phyloP scores from a whole-genome alignment of 2,329 filamentous ascomycete genomes.

The Arthroderma sp. region DNA sequence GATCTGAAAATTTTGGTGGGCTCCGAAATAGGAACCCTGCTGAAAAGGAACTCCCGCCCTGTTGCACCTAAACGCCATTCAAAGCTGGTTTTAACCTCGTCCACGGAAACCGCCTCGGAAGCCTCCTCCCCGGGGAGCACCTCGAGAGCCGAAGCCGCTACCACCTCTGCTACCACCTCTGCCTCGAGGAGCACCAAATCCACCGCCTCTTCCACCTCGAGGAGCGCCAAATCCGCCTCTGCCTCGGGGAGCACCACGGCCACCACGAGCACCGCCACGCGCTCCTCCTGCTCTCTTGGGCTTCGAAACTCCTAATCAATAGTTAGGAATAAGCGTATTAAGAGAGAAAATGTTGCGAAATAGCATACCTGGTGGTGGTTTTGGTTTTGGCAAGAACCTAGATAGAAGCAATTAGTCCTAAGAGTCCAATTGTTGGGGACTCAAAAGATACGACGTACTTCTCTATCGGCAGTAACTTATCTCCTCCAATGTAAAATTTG shows the following conservation, averaged over 20 bases:
- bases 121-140: conserved; percentile 19
- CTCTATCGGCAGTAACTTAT: conserved; percentile 90
- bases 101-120: conserved; percentile 21
- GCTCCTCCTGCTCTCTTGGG: conserved; percentile 56
- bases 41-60: conserved; percentile 5
- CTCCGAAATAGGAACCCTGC: too few relatives aligned
- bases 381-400: conserved; percentile 86
- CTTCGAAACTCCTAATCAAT: conserved; percentile 48
- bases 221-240: conserved; percentile 34
- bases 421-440: too few relatives aligned
- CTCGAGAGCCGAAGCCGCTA: conserved; percentile 20
- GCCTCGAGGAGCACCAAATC: conserved; percentile 24
- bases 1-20: too few relatives aligned
- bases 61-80: conserved; percentile 13
- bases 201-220: conserved; percentile 31
- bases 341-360: background rate
- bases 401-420: background rate
- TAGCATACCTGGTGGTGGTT: conserved; percentile 44
- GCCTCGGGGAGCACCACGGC: conserved; percentile 39
- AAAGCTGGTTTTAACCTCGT: conserved; percentile 11
- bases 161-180: conserved; percentile 35
- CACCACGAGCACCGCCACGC: conserved; percentile 35
- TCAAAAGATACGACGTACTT: conserved; percentile 36
- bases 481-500: conserved; percentile 90
- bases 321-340: background rate